These are phyloP conservation scores for Calonectria pseudoreteaudii DNA, from an alignment of 2,329 filamentous ascomycete species.

Conservation along the genomic window DNA sequence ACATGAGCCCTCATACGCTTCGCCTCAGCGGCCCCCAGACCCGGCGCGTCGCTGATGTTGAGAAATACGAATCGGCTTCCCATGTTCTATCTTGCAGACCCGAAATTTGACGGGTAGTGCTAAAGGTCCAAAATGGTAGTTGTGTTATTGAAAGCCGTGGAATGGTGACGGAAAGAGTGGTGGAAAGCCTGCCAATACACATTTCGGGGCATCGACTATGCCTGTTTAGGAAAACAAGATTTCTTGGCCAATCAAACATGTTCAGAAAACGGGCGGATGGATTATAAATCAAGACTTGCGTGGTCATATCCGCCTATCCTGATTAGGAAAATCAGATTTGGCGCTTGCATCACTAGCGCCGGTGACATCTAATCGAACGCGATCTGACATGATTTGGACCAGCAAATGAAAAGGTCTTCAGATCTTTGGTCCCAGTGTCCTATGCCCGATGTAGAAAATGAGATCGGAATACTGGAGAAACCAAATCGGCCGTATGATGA, in stretches of 20 bases:
- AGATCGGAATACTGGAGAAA: neutral
- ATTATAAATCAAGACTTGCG: neutral
- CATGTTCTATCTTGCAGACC: constrained; percentile 4
- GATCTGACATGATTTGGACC: neutral
- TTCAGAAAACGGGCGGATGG: neutral
- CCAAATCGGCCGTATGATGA: neutral
- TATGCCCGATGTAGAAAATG: constrained; percentile 2
- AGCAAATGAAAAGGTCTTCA: too few species aligned
- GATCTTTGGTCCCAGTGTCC: neutral
- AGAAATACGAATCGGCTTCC: constrained; percentile 29
- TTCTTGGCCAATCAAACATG: constrained; percentile 7
- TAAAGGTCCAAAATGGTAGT: neutral
- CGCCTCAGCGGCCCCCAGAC: constrained; percentile 18
- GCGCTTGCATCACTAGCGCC: neutral
- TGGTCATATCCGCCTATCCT: neutral
- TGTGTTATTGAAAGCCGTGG: neutral
- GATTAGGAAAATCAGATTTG: constrained; percentile 28
- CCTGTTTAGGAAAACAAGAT: constrained; percentile 34
- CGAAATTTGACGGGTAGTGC: neutral
- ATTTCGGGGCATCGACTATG: neutral
- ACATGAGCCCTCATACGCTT: constrained; percentile 35
- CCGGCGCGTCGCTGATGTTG: constrained; percentile 31
- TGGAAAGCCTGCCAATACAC: neutral
- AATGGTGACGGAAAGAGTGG: neutral
- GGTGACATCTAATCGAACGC: neutral